Evolutionary conservation across 495 filamentous ascomycete species (phyloP).

Genomic region (Margaritispora aquatica): DNA sequence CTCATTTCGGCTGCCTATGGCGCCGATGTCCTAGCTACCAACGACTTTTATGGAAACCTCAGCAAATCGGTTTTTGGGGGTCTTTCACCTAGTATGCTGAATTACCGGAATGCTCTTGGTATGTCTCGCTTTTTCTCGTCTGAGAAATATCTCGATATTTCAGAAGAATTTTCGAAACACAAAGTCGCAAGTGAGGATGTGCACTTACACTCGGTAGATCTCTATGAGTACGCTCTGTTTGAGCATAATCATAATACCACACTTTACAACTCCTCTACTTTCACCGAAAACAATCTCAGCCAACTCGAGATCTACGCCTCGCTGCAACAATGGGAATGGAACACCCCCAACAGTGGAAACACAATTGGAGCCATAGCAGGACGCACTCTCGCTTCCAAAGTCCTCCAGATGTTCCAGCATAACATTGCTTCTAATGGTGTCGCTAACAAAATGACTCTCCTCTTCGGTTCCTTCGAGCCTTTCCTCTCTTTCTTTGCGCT

Average conservation of each 20-base stretch:
- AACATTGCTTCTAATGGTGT: constrained; percentile 19
- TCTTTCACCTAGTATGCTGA: constrained; percentile 17
- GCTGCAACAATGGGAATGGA: constrained; percentile 49
- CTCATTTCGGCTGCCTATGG: constrained; percentile 32
- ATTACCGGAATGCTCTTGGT: constrained; percentile 32
- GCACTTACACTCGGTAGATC: not conserved
- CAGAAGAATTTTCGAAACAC: not conserved
- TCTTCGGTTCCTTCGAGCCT: constrained; percentile 55
- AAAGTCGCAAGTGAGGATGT: not conserved
- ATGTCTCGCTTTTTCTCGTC: not conserved
- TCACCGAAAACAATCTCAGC: constrained; percentile 38
- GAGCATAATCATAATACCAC: constrained; percentile 60
- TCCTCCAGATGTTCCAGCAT: constrained; percentile 28
- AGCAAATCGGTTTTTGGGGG: constrained; percentile 28
- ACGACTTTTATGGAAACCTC: constrained; percentile 46
- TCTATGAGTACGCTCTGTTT: constrained; percentile 45
- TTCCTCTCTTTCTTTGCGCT: constrained; percentile 58
- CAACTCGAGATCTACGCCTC: constrained; percentile 53
- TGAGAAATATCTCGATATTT: not conserved
- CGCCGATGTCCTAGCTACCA: constrained; percentile 30
- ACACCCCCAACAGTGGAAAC: constrained; percentile 40
- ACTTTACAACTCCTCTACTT: constrained; percentile 28
- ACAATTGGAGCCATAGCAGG: constrained; percentile 50
- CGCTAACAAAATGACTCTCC: constrained; percentile 47
- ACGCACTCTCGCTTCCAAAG: constrained; percentile 46